phyloP scores from a whole-genome alignment of 106 monocot genomes.

The Acorus gramineus region DNA sequence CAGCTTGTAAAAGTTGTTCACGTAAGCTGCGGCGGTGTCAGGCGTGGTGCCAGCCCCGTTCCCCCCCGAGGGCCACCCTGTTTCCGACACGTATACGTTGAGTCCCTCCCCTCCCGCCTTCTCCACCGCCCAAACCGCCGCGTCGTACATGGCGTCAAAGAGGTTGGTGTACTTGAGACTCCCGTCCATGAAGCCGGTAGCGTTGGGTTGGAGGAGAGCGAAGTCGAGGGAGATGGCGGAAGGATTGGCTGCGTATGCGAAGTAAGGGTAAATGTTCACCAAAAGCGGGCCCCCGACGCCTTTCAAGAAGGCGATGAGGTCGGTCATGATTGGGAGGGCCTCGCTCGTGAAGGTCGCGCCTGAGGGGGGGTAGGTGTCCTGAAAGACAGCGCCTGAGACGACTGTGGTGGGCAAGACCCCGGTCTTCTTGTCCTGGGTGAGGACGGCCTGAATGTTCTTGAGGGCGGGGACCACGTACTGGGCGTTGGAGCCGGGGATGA shows the following conservation, averaged over 20 bases:
- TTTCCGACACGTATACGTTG: slow-evolving; percentile 28
- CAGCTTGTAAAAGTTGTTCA: slow-evolving; percentile 13
- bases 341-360: slow-evolving; percentile 5
- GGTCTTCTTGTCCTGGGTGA: no score
- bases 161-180: slow-evolving; percentile 18
- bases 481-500: no score
- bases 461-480: no score
- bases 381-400: slow-evolving; percentile 1
- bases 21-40: slow-evolving; percentile 24
- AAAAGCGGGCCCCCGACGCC: slow-evolving; percentile 11
- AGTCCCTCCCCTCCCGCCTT: slow-evolving; percentile 10
- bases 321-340: slow-evolving; percentile 6
- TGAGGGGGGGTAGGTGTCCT: slow-evolving; percentile 8
- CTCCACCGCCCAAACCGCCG: slow-evolving; percentile 21
- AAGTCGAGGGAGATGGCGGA: slow-evolving; percentile 12
- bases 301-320: slow-evolving; percentile 13
- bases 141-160: slow-evolving; percentile 32
- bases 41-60: slow-evolving; percentile 12
- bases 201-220: slow-evolving; percentile 11
- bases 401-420: no score
- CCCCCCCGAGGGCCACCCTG: slow-evolving; percentile 37
- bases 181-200: slow-evolving; percentile 3
- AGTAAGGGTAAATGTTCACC: slow-evolving; percentile 42
- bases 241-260: slow-evolving; percentile 19
- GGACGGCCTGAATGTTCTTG: no score